Evolutionary conservation across 192 early-diverging fungal genomes (phyloP).

Genomic region (Umbelopsis vinacea): DNA sequence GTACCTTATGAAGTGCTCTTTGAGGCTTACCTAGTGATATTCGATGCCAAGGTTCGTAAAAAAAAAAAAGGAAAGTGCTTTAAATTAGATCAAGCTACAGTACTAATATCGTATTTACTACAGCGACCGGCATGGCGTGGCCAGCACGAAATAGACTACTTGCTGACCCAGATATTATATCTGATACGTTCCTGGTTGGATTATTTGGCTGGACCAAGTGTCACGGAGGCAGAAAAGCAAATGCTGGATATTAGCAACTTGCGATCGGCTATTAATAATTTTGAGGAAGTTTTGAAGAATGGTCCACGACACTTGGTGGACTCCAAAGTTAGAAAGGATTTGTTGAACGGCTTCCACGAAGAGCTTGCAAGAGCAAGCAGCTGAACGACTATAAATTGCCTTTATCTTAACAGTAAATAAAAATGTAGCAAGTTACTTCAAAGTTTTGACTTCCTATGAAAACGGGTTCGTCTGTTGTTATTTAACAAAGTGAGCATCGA

Average conservation of each 20-base stretch:
- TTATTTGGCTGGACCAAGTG: slow-evolving; percentile 25
- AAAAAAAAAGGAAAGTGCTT: no score
- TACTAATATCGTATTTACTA: neutral
- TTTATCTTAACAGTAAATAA: slow-evolving; percentile 16
- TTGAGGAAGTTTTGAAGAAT: slow-evolving; percentile 10
- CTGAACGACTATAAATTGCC: neutral
- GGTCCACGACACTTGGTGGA: slow-evolving; percentile 17
- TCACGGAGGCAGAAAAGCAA: slow-evolving; percentile 21
- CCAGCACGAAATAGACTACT: slow-evolving; percentile 17
- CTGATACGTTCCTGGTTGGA: slow-evolving; percentile 11
- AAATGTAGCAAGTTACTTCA: neutral
- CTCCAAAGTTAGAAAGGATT: slow-evolving; percentile 23
- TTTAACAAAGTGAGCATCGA: no score
- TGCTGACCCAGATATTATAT: slow-evolving; percentile 21
- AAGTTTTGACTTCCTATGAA: neutral
- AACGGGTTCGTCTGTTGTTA: no score
- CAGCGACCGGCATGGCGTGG: slow-evolving; percentile 12
- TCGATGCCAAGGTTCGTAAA: slow-evolving; percentile 4
- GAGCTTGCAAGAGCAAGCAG: slow-evolving; percentile 14
- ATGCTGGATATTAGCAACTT: slow-evolving; percentile 13
- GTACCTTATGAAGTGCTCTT: slow-evolving; percentile 13
- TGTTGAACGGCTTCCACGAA: slow-evolving; percentile 15
- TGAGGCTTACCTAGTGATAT: slow-evolving; percentile 17
- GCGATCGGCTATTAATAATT: slow-evolving; percentile 11
- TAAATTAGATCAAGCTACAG: neutral